Evolutionary conservation across 1,284 basidiomycete species (phyloP).

Genomic region (Fomitopsis pinicola): DNA sequence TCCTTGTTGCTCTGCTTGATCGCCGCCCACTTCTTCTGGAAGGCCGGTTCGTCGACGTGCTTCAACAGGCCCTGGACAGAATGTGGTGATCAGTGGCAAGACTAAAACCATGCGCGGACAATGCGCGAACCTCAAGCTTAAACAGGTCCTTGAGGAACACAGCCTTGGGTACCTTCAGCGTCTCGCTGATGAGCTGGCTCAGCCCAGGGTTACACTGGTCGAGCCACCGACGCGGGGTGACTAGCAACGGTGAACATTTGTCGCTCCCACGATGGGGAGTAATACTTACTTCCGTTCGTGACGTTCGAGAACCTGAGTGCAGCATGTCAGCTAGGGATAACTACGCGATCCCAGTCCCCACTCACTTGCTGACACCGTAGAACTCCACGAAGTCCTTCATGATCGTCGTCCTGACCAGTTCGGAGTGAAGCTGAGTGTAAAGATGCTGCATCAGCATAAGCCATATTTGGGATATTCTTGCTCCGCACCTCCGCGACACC

Average conservation of each 20-base stretch:
- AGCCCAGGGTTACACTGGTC: slow-evolving; percentile 91
- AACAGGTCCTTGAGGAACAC: slow-evolving; percentile 80
- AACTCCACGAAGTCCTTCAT: slow-evolving; percentile 91
- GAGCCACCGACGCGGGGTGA: slow-evolving; percentile 85
- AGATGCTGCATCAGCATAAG: not conserved
- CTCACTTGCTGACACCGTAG: slow-evolving; percentile 73
- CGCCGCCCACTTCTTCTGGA: slow-evolving; percentile 76
- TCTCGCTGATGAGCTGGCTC: slow-evolving; percentile 77
- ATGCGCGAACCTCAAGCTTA: slow-evolving; percentile 45
- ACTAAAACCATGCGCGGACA: too few species aligned
- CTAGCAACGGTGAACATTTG: slow-evolving; percentile 28
- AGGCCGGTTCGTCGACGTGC: slow-evolving; percentile 65
- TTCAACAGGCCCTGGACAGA: slow-evolving; percentile 45
- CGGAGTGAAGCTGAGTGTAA: slow-evolving; percentile 57
- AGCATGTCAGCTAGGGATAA: not conserved
- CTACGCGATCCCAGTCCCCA: slow-evolving; percentile 1
- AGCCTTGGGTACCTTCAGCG: slow-evolving; percentile 69
- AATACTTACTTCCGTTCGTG: slow-evolving; percentile 75
- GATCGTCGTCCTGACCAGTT: slow-evolving; percentile 74
- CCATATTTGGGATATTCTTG: not conserved
- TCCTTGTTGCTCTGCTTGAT: slow-evolving; percentile 89
- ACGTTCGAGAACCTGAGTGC: slow-evolving; percentile 66
- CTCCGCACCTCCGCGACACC: slow-evolving; percentile 79
- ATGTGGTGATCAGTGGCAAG: not conserved
- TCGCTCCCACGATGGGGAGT: not conserved